Conservation (phyloP, 2,329 filamentous ascomycete genomes). For the Aspergillus piperis region DNA sequence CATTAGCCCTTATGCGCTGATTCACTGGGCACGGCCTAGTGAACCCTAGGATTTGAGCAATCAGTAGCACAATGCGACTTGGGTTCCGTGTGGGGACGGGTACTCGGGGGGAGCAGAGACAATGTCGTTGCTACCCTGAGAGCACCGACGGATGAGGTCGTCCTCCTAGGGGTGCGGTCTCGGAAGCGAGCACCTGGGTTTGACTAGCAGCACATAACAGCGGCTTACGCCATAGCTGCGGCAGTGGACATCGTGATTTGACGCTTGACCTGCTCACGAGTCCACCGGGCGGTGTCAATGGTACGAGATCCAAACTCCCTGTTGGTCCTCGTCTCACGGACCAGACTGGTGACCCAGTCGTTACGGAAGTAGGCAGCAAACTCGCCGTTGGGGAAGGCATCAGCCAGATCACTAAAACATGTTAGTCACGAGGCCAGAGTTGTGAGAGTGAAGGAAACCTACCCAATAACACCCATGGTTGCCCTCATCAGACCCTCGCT, state of each 20-base stretch:
- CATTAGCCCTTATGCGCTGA: constrained; percentile 1
- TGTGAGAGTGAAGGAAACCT: constrained; percentile 42
- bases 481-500: constrained; percentile 90
- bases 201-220: background rate
- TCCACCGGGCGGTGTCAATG: constrained; percentile 94
- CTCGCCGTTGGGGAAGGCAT: constrained; percentile 89
- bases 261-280: constrained; percentile 94
- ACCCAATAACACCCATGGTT: constrained; percentile 98
- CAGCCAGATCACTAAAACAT: constrained; percentile 75
- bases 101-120: constrained; percentile 11
- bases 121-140: constrained; percentile 23
- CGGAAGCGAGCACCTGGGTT: constrained; percentile 12
- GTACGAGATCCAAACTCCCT: constrained; percentile 83
- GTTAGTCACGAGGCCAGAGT: constrained; percentile 38
- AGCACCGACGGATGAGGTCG: constrained; percentile 15
- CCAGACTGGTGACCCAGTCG: constrained; percentile 86
- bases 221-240: constrained; percentile 41
- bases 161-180: constrained; percentile 16
- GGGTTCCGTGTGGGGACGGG: constrained; percentile 11
- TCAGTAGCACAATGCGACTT: constrained; percentile 7
- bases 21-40: background rate
- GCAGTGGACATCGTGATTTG: constrained; percentile 56
- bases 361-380: constrained; percentile 81
- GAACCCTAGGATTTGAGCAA: constrained; percentile 9
- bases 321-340: constrained; percentile 88